Evolutionary conservation across 2,329 filamentous ascomycete species (phyloP), one percentile per base, ranked within the genome.

Genomic region (Xylaria sp.): DNA sequence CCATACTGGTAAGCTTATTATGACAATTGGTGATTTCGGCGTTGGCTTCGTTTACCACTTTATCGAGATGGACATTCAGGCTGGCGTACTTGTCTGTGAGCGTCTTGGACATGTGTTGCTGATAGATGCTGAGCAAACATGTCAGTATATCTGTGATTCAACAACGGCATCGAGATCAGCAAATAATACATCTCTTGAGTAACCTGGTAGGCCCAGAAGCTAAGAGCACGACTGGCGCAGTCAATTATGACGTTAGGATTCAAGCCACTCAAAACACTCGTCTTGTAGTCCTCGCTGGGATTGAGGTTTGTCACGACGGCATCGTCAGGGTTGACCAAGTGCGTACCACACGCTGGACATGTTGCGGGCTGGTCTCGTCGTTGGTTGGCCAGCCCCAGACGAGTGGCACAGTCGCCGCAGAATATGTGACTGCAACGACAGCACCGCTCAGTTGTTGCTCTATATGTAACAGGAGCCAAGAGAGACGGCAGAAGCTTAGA

Each of bases 231-330:
- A 4, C 88, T 86, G 19, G 91, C 89, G 73, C 91, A 95, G 67
- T 96, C 92, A 82, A 96, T 91, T 64, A 97, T 89, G 35, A 87
- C 80, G 39, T 82, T 87, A 0, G 93, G 93, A 61, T 85, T 90
- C 0, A 97, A 76, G 0, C 93, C 93, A 69, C 90, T 91, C 9
- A 97, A 78, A 0, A 95, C 83, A 61, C 87, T 92, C 0, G 90
- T 91, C 74, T 96, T 96, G 78, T 94, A 96, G 65, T 95, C 91
- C 68, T 97, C 92, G 0, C 85, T 87, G 0, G 91, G 91, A 61
- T 87, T 89, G 47, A 97, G 79, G 35, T 85, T 81, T 0, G 87
- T 83, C 18, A 87, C 79, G 8, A 89, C 84, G 3, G 86, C 89
- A 75, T 95, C 91, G 66, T 95, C 89, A 0, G 85, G 85, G 63